Base-by-base conservation (phyloP, 2,329 filamentous ascomycete species). In the Monilinia fructicola region DNA sequence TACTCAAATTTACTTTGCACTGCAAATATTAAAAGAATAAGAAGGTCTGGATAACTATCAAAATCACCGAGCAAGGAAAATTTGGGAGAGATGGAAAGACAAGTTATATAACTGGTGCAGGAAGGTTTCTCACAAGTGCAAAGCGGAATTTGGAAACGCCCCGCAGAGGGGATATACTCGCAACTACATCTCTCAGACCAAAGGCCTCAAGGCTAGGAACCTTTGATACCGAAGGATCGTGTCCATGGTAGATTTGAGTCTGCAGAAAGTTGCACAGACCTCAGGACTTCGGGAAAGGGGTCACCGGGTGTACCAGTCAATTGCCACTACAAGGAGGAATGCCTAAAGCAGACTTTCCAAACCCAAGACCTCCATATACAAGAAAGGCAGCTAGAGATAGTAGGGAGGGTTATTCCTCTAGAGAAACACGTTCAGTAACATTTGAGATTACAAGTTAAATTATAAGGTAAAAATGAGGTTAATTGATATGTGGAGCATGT, bases 21-120 rank as follows among this genome's bases (percentile, higher is more conserved):
- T 55, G 63, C 63, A 65, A 59, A 52, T 65, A 65, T 28, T n/a
- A n/a, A 50, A 28, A 38, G 23, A 26, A 58, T 26, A 48, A 60
- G 14, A 9, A 60, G 38, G 44, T 11, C 54, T 38, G 38, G 54
- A 65, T 52, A 53, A 65, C 14, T 60, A 60, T 60, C 38, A 54
- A 42, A 54, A 54, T 54, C 26, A 64, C 38, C 38, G 48, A 64
- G 52, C 35, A 64, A 23, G 21, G 26, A 31, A 64, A 44, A 11
- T 26, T 42, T 7, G 35, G 7, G 6, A 46, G 26, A 4, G 62
- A 46, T 7, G 28, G 23, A 48, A 6, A 5, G 42, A n/a, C 11
- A 28, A 65, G 42, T 23, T 50, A 50, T 65, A 65, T 59, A 65
- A 52, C n/a, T 4, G 28, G 59, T 26, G 21, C 4, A 35, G 26